Evolutionary conservation across 2,329 filamentous ascomycete genomes (phyloP), one percentile per base, ranked within the genome.

Genomic region (Fusarium longipes): DNA sequence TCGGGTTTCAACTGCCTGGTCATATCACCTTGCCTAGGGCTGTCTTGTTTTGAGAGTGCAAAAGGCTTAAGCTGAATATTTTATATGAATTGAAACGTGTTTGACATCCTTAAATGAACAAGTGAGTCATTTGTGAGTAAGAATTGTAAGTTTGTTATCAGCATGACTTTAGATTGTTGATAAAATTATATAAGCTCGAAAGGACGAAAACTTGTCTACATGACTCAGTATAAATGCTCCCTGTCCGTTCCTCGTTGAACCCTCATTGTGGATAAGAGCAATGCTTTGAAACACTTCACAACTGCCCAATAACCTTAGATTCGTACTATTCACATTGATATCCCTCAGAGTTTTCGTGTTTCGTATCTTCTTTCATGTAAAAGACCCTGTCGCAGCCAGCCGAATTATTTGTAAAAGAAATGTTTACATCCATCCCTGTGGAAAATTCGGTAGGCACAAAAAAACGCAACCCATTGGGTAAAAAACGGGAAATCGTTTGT

Each of bases 31-130:
- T 24, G 25, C 18, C 39, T 52, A 32, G 32, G 44, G 33, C 24
- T 32, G 25, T 25, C 39, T 33, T 48, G n/a, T 36, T 22, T 38
- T 17, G 35, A 22, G 29, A 33, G 22, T 15, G 14, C n/a, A 48
- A 60, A 60, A 67, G 18, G 47, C 49, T 40, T 65, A 36, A 22
- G n/a, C 24, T 24, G 22, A 40, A 30, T 54, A 67, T 65, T 55
- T 57, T 43, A 45, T 17, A 54, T 48, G 32, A 55, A 43, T 51
- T 43, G 30, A 48, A 44, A 60, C 30, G 27, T 9, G 24, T n/a
- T 45, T 40, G 20, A n/a, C n/a, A n/a, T n/a, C n/a, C n/a, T n/a
- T n/a, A n/a, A n/a, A n/a, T n/a, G n/a, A n/a, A n/a, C n/a, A n/a
- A n/a, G n/a, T n/a, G n/a, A n/a, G n/a, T n/a, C n/a, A n/a, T n/a